Conservation (phyloP, 805 yeast genomes). For the Lipomyces mesembrius region DNA sequence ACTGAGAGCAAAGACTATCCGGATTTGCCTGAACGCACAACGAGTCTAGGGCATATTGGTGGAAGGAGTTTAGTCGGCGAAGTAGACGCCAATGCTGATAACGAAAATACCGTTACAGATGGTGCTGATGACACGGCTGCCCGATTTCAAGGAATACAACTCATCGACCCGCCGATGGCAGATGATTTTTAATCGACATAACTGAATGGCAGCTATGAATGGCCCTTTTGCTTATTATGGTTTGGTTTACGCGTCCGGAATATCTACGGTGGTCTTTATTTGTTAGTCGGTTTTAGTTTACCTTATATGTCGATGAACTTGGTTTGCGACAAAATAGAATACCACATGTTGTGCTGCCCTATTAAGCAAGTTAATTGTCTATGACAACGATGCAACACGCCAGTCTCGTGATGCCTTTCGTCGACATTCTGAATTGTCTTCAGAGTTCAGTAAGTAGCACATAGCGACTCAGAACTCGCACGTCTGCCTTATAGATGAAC, state of each 20-base stretch:
- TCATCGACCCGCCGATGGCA: conserved; percentile 27
- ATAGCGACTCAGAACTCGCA: too few species aligned
- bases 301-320: not conserved
- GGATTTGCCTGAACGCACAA: conserved; percentile 3
- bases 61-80: conserved; percentile 24
- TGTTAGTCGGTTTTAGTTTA: not conserved
- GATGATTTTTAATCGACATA: conserved; percentile 8
- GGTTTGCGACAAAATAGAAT: not conserved
- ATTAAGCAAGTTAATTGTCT: too few species aligned
- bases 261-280: not conserved
- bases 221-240: not conserved
- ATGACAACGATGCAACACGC: too few species aligned
- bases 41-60: conserved; percentile 15
- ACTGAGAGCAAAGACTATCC: conserved; percentile 4
- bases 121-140: conserved; percentile 6
- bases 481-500: too few species aligned
- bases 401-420: too few species aligned
- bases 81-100: conserved; percentile 3
- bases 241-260: not conserved
- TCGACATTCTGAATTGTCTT: too few species aligned
- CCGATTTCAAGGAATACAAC: conserved; percentile 23
- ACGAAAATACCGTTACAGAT: conserved; percentile 8
- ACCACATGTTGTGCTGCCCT: not conserved
- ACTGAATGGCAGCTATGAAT: not conserved
- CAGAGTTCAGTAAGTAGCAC: too few species aligned